phyloP scores from a whole-genome alignment of 306 rosid genomes.

The Rubus idaeus region DNA sequence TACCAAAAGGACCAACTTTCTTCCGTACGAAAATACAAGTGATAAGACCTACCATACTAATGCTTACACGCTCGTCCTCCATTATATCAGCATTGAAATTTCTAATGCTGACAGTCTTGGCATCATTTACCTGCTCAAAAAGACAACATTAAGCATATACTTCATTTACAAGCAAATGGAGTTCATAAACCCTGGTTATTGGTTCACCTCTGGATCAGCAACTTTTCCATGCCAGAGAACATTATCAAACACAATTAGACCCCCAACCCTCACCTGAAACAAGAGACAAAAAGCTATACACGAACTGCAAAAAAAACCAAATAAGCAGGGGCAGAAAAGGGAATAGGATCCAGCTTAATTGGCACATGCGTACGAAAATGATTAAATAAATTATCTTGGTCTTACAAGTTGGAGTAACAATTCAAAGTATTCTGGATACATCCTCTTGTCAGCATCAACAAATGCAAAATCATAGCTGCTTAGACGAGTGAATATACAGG shows the following conservation, averaged over 20 bases:
- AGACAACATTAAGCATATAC: constrained; percentile 15
- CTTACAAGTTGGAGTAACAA: constrained; percentile 75
- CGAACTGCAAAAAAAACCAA: background rate
- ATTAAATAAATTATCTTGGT: constrained; percentile 11
- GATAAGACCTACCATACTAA: constrained; percentile 64
- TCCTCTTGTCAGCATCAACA: constrained; percentile 91
- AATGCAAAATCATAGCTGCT: constrained; percentile 93
- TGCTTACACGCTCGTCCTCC: constrained; percentile 77
- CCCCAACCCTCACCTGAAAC: constrained; percentile 79
- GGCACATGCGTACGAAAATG: too few relatives aligned
- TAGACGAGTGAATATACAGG: constrained; percentile 2
- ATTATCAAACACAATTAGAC: constrained; percentile 83
- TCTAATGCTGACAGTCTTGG: constrained; percentile 75
- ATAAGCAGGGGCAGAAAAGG: background rate
- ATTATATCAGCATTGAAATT: constrained; percentile 55
- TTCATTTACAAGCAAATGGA: constrained; percentile 17
- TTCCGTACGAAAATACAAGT: constrained; percentile 4
- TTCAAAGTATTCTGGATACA: constrained; percentile 77
- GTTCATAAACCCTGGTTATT: background rate
- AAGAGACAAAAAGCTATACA: constrained; percentile 7
- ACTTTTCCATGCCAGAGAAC: constrained; percentile 99
- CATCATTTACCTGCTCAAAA: constrained; percentile 64
- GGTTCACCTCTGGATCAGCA: constrained; percentile 71
- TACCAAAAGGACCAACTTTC: background rate
- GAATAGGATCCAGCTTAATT: background rate